phyloP scores from a whole-genome alignment of 352 stramenopile species.

The Phytophthora syringae region DNA sequence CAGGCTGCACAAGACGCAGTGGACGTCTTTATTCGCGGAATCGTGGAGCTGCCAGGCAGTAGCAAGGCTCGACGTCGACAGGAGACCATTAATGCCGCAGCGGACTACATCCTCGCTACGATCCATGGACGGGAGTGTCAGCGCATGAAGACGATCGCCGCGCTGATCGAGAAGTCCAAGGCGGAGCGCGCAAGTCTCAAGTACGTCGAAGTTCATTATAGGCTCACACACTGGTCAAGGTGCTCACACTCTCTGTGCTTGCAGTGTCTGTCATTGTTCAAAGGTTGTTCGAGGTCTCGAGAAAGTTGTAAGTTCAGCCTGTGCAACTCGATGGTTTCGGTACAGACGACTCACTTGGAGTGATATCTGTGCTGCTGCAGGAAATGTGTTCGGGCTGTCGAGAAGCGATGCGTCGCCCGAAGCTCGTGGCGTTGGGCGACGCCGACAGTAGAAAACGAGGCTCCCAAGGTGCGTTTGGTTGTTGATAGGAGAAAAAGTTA shows the following conservation, averaged over 20 bases:
- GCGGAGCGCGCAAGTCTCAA: conserved; percentile 49
- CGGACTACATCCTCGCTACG: conserved; percentile 50
- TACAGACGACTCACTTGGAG: conserved; percentile 1
- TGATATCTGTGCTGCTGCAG: conserved; percentile 20
- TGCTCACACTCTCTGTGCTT: not conserved
- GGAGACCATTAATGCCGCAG: conserved; percentile 34
- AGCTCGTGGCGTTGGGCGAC: conserved; percentile 47
- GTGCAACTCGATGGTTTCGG: not conserved
- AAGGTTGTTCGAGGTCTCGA: conserved; percentile 51
- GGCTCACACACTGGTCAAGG: no score
- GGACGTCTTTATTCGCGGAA: conserved; percentile 65
- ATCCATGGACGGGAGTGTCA: conserved; percentile 50
- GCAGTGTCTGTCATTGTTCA: conserved; percentile 63
- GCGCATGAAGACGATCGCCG: conserved; percentile 58
- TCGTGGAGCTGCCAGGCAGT: conserved; percentile 50
- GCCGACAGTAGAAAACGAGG: conserved; percentile 30
- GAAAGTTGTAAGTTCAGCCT: conserved; percentile 44
- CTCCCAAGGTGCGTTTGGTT: conserved; percentile 16
- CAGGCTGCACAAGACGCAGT: conserved; percentile 46
- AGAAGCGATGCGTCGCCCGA: conserved; percentile 57
- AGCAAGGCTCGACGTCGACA: conserved; percentile 13
- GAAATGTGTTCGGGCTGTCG: conserved; percentile 66
- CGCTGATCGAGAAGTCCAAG: conserved; percentile 68
- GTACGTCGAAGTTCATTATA: conserved; percentile 45
- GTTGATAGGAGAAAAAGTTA: not conserved